Evolutionary conservation across 805 yeast species (phyloP).

Genomic region (Lipomyces japonicus): DNA sequence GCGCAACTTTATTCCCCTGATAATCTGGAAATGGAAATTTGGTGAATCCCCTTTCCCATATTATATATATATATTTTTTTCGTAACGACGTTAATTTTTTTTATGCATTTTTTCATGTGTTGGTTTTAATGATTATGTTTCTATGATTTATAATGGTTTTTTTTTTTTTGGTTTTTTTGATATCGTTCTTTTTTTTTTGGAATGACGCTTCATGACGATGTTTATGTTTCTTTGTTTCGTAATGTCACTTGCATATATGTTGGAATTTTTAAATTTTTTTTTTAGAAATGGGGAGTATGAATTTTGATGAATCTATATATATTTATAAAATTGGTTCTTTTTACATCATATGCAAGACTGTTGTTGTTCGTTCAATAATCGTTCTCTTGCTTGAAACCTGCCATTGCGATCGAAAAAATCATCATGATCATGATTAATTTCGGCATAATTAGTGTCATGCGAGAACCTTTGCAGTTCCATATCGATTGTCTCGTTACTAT

Average conservation of each 20-base stretch:
- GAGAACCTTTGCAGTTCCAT: too few species aligned
- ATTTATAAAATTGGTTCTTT: too few species aligned
- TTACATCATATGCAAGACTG: too few species aligned
- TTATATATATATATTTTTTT: neutral
- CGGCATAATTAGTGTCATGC: too few species aligned
- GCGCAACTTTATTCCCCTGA: slow-evolving; percentile 1
- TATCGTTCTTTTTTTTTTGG: neutral
- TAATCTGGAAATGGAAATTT: neutral
- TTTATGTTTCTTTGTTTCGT: neutral
- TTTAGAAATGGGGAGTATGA: neutral
- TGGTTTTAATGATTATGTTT: slow-evolving; percentile 7
- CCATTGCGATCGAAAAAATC: too few species aligned
- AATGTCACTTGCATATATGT: neutral
- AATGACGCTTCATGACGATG: neutral
- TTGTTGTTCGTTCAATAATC: too few species aligned
- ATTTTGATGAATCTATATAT: too few species aligned
- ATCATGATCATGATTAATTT: too few species aligned
- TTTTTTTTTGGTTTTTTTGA: neutral
- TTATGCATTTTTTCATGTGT: slow-evolving; percentile 1
- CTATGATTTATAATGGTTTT: neutral
- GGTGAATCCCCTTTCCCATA: neutral
- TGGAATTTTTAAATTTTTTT: neutral
- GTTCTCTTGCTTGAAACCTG: too few species aligned
- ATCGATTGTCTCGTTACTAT: neutral
- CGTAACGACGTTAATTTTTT: neutral